A percentile compares a stretch with the other conserved stretches of the same genome.
phyloP scores from a whole-genome alignment of 2,329 filamentous ascomycete species.

The Sphaerulina populicola region DNA sequence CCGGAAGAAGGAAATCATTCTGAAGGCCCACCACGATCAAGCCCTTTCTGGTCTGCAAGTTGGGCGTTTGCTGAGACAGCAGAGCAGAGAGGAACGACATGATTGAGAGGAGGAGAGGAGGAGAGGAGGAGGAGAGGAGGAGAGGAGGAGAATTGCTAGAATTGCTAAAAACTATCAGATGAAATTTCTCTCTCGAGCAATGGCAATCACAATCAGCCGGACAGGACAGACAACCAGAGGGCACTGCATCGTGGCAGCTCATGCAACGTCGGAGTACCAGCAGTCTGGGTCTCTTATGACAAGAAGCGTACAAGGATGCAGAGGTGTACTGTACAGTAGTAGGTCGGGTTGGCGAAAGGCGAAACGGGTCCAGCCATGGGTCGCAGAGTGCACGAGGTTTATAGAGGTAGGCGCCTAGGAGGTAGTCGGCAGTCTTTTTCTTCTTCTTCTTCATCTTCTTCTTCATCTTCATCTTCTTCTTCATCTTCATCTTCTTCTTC shows the following conservation, averaged over 20 bases:
- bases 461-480: too few species aligned
- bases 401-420: too few species aligned
- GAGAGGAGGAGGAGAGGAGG: too few species aligned
- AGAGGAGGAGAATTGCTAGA: neutral
- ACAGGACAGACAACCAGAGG: slow-evolving; percentile 3
- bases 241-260: slow-evolving; percentile 16
- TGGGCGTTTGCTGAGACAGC: slow-evolving; percentile 41
- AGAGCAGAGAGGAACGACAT: slow-evolving; percentile 39
- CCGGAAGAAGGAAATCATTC: slow-evolving; percentile 70
- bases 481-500: too few species aligned
- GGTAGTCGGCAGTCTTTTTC: too few species aligned
- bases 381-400: neutral
- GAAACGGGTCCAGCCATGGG: neutral
- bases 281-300: slow-evolving; percentile 13
- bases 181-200: slow-evolving; percentile 9
- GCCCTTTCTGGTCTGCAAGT: slow-evolving; percentile 55
- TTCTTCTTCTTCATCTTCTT: too few species aligned
- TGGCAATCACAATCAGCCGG: too few species aligned
- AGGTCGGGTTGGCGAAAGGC: slow-evolving; percentile 1
- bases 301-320: slow-evolving; percentile 16
- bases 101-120: too few species aligned
- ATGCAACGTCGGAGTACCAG: slow-evolving; percentile 18
- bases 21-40: slow-evolving; percentile 81
- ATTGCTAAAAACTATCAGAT: slow-evolving; percentile 10
- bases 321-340: slow-evolving; percentile 4